Evolutionary conservation across 2,329 filamentous ascomycete species (phyloP), one percentile per base, ranked within the genome.

Genomic region (Claviceps pazoutovae): DNA sequence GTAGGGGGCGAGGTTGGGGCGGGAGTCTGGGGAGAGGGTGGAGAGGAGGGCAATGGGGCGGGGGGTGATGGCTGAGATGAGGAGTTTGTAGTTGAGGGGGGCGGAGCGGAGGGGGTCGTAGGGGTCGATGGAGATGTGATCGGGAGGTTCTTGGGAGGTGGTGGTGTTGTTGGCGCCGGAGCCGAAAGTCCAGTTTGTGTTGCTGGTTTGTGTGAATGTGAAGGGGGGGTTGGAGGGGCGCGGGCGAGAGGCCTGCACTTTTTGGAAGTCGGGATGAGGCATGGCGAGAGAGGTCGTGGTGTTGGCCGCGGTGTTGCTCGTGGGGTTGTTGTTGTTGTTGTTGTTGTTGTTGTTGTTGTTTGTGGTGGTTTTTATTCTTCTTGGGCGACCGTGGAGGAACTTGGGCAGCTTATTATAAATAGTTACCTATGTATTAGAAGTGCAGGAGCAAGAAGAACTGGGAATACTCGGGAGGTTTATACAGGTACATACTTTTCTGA

Each of bases 71-170:
- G 80, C 82, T 17, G 82, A 86, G 66, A 96, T 95, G 55, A 96
- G 74, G 14, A 96, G 78, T 69, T 95, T 95, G 78, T 97, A 96
- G 75, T 96, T 96, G 70, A 78, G 81, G 1, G 73, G 69, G 0
- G 79, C 69, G 0, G 81, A 75, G 0, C 90, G 78, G 36, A 82
- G 86, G 30, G 80, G 71, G 52, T 76, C 83, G 64, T 90, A 82
- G 0, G 90, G 90, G 66, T 95, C 84, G 60, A 96, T 95, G 62
- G 82, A 72, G 57, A 91, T 68, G 69, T 95, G 87, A 1, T 6
- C 9, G 13, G 21, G 42, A 5, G 42, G 42, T 23, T 11, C 9
- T 34, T 4, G 30, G 8, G 41, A 21, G 41, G 41, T 42, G 41
- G 4, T n/a, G 55, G 57, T 54, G 54, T 56, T 54, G 70, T 88